Conservation (phyloP, 257 asterid species). For the Vinca minor region DNA sequence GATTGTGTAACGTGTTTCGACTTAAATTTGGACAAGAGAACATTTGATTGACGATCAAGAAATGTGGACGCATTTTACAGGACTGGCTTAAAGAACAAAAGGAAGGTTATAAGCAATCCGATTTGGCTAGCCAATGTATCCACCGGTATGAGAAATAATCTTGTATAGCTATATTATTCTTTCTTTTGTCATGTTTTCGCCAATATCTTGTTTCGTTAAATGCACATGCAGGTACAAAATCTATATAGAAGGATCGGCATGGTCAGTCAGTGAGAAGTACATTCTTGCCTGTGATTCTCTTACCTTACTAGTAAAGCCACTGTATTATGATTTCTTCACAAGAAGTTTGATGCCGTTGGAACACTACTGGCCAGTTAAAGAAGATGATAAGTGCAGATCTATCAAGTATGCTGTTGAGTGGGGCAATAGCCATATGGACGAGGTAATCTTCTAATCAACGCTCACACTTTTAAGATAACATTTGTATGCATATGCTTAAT, state of each 20-base stretch:
- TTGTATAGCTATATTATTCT: too few relatives aligned
- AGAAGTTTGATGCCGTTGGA: slow-evolving; percentile 68
- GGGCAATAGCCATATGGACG: slow-evolving; percentile 53
- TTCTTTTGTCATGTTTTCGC: too few relatives aligned
- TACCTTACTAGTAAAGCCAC: slow-evolving; percentile 49
- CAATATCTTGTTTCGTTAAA: too few relatives aligned
- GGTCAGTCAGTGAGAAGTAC: slow-evolving; percentile 98
- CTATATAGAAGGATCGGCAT: slow-evolving; percentile 80
- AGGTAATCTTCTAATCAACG: too few relatives aligned
- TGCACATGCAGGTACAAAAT: slow-evolving; percentile 52
- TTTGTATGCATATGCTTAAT: too few relatives aligned
- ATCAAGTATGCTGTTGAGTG: slow-evolving; percentile 77
- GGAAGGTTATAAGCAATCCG: slow-evolving; percentile 62
- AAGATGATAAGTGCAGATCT: slow-evolving; percentile 61
- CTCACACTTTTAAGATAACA: too few relatives aligned
- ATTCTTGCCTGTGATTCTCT: slow-evolving; percentile 81
- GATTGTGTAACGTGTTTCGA: too few relatives aligned
- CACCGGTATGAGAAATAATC: slow-evolving; percentile 42
- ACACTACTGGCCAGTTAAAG: slow-evolving; percentile 84
- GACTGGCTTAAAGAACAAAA: slow-evolving; percentile 51
- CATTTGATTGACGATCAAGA: too few relatives aligned
- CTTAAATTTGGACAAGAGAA: too few relatives aligned
- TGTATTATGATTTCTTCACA: slow-evolving; percentile 74
- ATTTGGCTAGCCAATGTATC: slow-evolving; percentile 67
- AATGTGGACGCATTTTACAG: slow-evolving; percentile 16